These are phyloP conservation scores for Lactifluus hygrophoroides DNA, from an alignment of 768 basidiomycete genomes.

Conservation along the genomic window DNA sequence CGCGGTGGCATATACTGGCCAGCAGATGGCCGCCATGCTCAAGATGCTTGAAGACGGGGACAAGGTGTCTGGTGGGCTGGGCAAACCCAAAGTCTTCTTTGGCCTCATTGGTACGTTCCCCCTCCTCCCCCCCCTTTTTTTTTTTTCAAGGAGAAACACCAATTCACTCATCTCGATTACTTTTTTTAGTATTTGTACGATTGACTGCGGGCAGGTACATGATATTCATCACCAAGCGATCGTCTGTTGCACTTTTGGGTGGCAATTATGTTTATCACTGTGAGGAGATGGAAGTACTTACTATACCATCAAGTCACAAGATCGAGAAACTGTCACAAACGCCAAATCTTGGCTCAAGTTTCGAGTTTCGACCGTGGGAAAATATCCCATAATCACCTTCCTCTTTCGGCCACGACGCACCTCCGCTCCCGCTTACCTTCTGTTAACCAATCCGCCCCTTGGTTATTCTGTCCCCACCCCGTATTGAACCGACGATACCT, in stretches of 20 bases:
- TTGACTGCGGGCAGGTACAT: conserved; percentile 98
- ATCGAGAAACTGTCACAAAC: conserved; percentile 82
- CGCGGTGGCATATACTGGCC: conserved; percentile 76
- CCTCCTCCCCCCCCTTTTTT: background rate
- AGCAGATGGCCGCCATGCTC: conserved; percentile 83
- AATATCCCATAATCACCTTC: too few species aligned
- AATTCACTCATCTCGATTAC: background rate
- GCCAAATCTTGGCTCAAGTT: too few species aligned
- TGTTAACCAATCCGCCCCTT: too few species aligned
- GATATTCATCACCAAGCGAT: conserved; percentile 81
- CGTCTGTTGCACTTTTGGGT: conserved; percentile 86
- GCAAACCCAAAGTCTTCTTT: conserved; percentile 69
- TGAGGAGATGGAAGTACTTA: conserved; percentile 80
- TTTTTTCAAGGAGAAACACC: too few species aligned
- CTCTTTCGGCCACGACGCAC: too few species aligned
- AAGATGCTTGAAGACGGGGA: conserved; percentile 97
- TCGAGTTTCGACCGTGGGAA: too few species aligned
- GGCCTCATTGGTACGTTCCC: conserved; percentile 63
- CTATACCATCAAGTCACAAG: conserved; percentile 71
- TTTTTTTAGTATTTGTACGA: conserved; percentile 66
- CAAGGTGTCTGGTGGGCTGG: conserved; percentile 77
- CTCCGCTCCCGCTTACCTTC: too few species aligned
- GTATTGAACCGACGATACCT: too few species aligned
- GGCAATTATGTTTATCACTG: conserved; percentile 97
- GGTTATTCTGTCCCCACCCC: too few species aligned